phyloP scores from a whole-genome alignment of 2,329 filamentous ascomycete species.

The Fusarium dlaminii region DNA sequence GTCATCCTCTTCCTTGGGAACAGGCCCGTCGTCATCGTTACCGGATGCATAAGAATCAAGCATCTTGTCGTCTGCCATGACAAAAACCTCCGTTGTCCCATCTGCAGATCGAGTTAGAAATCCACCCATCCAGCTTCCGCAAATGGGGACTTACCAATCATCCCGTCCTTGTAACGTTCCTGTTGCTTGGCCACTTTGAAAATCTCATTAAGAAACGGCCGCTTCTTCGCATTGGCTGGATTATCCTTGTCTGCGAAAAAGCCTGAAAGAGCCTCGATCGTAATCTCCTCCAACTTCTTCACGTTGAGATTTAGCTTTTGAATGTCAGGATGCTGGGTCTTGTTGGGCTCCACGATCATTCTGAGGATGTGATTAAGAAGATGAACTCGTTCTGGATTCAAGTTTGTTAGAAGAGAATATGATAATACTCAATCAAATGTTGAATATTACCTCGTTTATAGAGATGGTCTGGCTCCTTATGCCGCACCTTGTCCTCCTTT shows the following conservation, averaged over 20 bases:
- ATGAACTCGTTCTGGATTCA: slow-evolving; percentile 63
- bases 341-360: slow-evolving; percentile 62
- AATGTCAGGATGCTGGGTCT: slow-evolving; percentile 61
- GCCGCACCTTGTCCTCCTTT: slow-evolving; percentile 65
- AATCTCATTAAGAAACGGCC: slow-evolving; percentile 65
- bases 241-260: slow-evolving; percentile 65
- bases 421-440: background rate
- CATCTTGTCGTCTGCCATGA: slow-evolving; percentile 63
- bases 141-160: slow-evolving; percentile 60
- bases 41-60: slow-evolving; percentile 59
- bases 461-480: slow-evolving; percentile 79
- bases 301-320: slow-evolving; percentile 64
- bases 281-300: slow-evolving; percentile 66
- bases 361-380: slow-evolving; percentile 69
- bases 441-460: slow-evolving; percentile 67
- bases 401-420: slow-evolving; percentile 1
- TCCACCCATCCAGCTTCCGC: background rate
- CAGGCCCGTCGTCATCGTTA: slow-evolving; percentile 53
- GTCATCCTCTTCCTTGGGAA: slow-evolving; percentile 57
- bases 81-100: slow-evolving; percentile 57
- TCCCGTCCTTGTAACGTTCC: slow-evolving; percentile 64
- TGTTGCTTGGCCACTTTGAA: slow-evolving; percentile 69
- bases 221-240: slow-evolving; percentile 65
- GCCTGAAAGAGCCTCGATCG: slow-evolving; percentile 64
- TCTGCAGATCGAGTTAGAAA: slow-evolving; percentile 49